Evolutionary conservation across 2,329 filamentous ascomycete species (phyloP).

Genomic region (Scolecobasidium constrictum): DNA sequence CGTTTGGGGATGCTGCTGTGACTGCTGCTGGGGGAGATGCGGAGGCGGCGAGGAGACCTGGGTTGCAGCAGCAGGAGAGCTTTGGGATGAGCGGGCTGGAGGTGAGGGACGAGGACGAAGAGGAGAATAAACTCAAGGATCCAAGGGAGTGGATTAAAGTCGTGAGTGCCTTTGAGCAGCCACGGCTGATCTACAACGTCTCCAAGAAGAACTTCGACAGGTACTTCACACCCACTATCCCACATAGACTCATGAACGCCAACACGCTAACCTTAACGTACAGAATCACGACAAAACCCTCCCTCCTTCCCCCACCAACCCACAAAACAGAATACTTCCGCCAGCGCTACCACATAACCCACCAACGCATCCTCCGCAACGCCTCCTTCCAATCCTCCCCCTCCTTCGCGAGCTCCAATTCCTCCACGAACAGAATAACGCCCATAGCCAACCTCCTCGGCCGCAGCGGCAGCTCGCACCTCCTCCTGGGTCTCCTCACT

Average conservation of each 20-base stretch:
- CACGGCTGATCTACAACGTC: constrained; percentile 64
- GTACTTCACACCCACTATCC: too few species aligned
- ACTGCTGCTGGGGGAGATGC: constrained; percentile 9
- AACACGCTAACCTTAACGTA: too few species aligned
- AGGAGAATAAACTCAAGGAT: constrained; percentile 53
- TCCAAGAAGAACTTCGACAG: constrained; percentile 84
- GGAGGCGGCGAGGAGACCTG: constrained; percentile 18
- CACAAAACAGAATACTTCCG: constrained; percentile 81
- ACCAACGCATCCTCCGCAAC: constrained; percentile 84
- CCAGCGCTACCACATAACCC: constrained; percentile 83
- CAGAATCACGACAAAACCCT: constrained; percentile 29
- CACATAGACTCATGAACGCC: too few species aligned
- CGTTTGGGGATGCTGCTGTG: constrained; percentile 35
- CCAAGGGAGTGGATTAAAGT: constrained; percentile 76
- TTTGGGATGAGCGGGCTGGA: constrained; percentile 44
- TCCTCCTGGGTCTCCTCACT: constrained; percentile 75
- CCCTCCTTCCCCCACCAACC: constrained; percentile 56
- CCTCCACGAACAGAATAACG: constrained; percentile 66
- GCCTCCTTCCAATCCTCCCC: constrained; percentile 82
- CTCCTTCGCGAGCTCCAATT: constrained; percentile 47
- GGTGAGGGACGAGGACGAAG: constrained; percentile 44
- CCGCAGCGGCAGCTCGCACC: constrained; percentile 71
- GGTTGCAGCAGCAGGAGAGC: constrained; percentile 50
- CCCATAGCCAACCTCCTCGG: constrained; percentile 68
- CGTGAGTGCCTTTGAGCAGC: constrained; percentile 75